Percentiles rank a stretch among this genome's conserved stretches.
phyloP scores from a whole-genome alignment of 305 asterid genomes.

The Fraxinus albicans region DNA sequence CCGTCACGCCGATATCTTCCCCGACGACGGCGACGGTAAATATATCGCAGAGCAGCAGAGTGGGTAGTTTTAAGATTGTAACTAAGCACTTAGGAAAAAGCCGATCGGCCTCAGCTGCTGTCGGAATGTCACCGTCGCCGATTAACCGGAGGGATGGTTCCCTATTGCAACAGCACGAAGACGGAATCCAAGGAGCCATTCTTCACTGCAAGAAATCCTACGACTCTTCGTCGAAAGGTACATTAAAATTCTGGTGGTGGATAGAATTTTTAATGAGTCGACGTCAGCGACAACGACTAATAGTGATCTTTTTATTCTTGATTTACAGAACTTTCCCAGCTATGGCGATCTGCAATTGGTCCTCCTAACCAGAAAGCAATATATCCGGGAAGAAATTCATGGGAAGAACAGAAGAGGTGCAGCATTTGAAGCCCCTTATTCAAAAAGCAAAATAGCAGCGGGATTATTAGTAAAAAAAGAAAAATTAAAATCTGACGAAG shows the following conservation, averaged over 20 bases:
- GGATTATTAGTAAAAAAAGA: constrained; percentile 23
- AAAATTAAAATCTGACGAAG: constrained; percentile 9
- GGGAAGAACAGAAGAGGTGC: constrained; percentile 44
- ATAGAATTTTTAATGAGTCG: not conserved
- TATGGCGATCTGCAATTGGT: constrained; percentile 36
- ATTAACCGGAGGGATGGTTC: constrained; percentile 72
- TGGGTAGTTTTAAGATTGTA: constrained; percentile 53
- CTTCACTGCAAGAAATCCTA: constrained; percentile 80
- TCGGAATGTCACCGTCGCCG: constrained; percentile 37
- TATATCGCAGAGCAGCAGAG: constrained; percentile 44
- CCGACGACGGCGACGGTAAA: constrained; percentile 48
- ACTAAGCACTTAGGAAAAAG: constrained; percentile 59
- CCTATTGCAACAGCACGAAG: constrained; percentile 59
- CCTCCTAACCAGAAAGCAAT: constrained; percentile 24
- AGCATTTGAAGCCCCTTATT: constrained; percentile 40
- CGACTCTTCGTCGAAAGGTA: constrained; percentile 56
- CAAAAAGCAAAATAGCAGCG: constrained; percentile 25
- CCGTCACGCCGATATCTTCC: constrained; percentile 54
- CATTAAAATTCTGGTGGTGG: not conserved
- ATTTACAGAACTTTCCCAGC: constrained; percentile 32
- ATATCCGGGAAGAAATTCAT: constrained; percentile 27
- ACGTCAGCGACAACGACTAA: not conserved
- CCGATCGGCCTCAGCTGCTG: constrained; percentile 54
- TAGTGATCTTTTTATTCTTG: not conserved
- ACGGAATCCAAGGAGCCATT: constrained; percentile 82